A percentile compares a stretch with the other conserved stretches of the same genome.
phyloP scores from a whole-genome alignment of 2,329 filamentous ascomycete species.

The Alternaria atra region DNA sequence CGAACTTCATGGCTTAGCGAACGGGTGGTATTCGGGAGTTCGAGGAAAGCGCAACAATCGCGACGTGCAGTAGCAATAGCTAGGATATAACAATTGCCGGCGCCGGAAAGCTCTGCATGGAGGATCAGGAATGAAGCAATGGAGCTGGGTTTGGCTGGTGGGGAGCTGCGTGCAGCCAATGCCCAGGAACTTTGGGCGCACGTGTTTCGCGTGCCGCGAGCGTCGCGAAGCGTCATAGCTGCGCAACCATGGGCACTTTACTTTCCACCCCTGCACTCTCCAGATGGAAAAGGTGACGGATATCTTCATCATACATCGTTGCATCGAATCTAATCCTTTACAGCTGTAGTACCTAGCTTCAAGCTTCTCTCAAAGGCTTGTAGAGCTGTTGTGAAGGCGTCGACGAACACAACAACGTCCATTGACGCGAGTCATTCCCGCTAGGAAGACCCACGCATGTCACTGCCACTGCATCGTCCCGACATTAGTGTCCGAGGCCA shows the following conservation, averaged over 20 bases:
- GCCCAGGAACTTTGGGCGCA: slow-evolving; percentile 16
- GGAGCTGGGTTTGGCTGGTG: slow-evolving; percentile 15
- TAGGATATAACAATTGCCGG: slow-evolving; percentile 1
- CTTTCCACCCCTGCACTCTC: background rate
- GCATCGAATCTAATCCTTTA: too few relatives aligned
- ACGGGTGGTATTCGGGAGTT: background rate
- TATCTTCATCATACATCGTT: too few relatives aligned
- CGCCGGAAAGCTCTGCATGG: slow-evolving; percentile 22
- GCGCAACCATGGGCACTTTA: background rate
- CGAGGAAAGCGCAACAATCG: slow-evolving; percentile 16
- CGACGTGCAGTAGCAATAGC: slow-evolving; percentile 10
- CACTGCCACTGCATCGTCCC: slow-evolving; percentile 7
- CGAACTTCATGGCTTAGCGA: slow-evolving; percentile 80
- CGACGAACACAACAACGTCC: background rate
- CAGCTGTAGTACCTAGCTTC: background rate
- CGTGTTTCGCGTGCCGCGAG: slow-evolving; percentile 15
- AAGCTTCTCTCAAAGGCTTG: fast-evolving
- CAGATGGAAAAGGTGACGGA: background rate
- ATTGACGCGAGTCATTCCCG: slow-evolving; percentile 11
- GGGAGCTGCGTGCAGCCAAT: slow-evolving; percentile 19
- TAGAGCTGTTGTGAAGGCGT: background rate
- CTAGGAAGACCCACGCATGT: slow-evolving; percentile 13
- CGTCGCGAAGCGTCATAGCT: slow-evolving; percentile 13
- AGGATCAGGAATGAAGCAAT: slow-evolving; percentile 1
- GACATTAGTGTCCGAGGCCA: slow-evolving; percentile 12